phyloP scores from a whole-genome alignment of 805 yeast genomes.

The Wickerhamomyces tratensis region DNA sequence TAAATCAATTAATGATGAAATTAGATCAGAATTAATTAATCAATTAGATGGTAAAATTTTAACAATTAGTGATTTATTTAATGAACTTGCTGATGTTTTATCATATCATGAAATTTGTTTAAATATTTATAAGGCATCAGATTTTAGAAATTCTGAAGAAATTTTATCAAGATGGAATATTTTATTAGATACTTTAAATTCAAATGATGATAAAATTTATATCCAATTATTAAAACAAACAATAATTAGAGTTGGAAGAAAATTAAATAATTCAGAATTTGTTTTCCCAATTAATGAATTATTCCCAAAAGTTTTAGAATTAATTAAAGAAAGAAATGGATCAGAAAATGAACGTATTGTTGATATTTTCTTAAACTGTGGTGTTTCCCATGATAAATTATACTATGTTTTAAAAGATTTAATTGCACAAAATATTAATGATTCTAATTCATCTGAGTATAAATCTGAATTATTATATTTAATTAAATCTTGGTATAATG shows the following conservation, averaged over 20 bases:
- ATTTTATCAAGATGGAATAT: constrained; percentile 74
- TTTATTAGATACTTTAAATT: constrained; percentile 20
- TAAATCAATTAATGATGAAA: constrained; percentile 34
- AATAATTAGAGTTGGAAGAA: constrained; percentile 44
- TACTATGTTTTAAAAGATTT: constrained; percentile 56
- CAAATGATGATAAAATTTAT: constrained; percentile 6
- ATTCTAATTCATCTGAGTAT: constrained; percentile 37
- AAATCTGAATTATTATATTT: constrained; percentile 53
- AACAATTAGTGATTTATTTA: constrained; percentile 71
- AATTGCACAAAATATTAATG: constrained; percentile 48
- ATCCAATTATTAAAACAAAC: constrained; percentile 9
- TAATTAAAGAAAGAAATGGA: constrained; percentile 33
- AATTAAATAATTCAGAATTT: constrained; percentile 57
- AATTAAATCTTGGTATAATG: constrained; percentile 56
- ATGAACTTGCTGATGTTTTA: constrained; percentile 78
- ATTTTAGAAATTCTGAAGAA: constrained; percentile 77
- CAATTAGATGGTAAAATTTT: constrained; percentile 56
- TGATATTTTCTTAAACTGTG: constrained; percentile 54
- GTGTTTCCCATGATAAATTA: constrained; percentile 53
- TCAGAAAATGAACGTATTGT: constrained; percentile 42
- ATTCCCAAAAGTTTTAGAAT: constrained; percentile 52
- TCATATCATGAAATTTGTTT: constrained; percentile 81
- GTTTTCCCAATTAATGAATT: constrained; percentile 74
- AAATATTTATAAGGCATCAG: constrained; percentile 71
- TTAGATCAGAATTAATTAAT: constrained; percentile 39